Evolutionary conservation across 2,329 filamentous ascomycete genomes (phyloP), one percentile per base, ranked within the genome.

Genomic region (Aspergillus cejpii): DNA sequence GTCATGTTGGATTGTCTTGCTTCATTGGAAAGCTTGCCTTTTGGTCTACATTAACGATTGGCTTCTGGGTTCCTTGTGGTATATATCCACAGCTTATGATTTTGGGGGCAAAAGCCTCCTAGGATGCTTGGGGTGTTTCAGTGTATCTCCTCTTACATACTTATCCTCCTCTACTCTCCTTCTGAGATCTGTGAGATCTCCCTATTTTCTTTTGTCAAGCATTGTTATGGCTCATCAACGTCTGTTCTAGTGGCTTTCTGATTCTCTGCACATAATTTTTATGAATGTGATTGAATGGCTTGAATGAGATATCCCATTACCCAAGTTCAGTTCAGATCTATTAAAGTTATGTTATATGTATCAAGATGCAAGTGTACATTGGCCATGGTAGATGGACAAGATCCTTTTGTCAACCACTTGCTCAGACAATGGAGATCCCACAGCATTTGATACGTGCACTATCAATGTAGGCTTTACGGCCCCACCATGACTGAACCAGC

Each of bases 401-500:
- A 29, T 29, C 27, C 12, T n/a, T n/a, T 33, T 10, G 29, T 17
- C 29, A 33, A 14, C 26, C 20, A 11, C 14, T 36, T 21, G n/a
- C 21, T 50, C 54, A 72, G 46, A 72, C 52, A 39, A 75, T 65
- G 11, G 68, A 66, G 39, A 75, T 63, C 21, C 72, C 72, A 56
- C 72, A 75, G 47, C 72, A 75, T 46, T 68, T 64, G 39, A 75
- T 67, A 20, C 64, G 62, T 14, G 64, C 67, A 28, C 66, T 66
- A 44, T 71, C 64, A 17, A 75, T 68, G 37, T 62, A 53, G 6
- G 69, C 70, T 27, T 64, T 60, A 14, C 70, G 61, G 15, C 64
- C 64, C 70, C 70, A 75, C 68, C 72, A 75, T 1, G 71, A 55
- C 11, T 49, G 51, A n/a, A 72, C 63, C 24, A 74, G 54, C 45